A percentile compares a stretch with the other conserved stretches of the same genome.
Conservation (phyloP, 495 filamentous ascomycete genomes). For the Hypoxylon rickii region DNA sequence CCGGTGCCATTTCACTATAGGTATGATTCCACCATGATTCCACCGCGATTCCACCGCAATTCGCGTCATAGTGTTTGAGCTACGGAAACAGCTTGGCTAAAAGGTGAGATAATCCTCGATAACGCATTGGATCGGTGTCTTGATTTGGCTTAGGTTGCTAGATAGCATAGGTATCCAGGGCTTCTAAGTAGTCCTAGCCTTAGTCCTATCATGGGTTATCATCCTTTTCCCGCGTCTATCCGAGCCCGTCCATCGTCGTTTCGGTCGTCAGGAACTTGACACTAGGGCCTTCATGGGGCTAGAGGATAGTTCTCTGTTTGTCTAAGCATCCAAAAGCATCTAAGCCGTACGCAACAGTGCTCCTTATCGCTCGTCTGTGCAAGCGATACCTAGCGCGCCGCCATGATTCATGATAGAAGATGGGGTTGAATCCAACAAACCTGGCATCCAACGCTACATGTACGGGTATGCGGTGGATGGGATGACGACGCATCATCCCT, state of each 20-base stretch:
- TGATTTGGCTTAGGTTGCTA: no score
- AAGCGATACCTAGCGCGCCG: not conserved
- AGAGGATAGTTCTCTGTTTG: no score
- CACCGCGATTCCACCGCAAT: not conserved
- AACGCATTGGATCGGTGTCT: constrained; percentile 15
- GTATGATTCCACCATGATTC: no score
- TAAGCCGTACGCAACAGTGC: not conserved
- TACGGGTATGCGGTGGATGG: constrained; percentile 6
- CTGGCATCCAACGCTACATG: no score
- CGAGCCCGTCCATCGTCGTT: no score
- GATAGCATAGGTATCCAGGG: no score
- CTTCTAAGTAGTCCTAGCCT: no score
- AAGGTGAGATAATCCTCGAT: not conserved
- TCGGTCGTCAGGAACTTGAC: no score
- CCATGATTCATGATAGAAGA: constrained; percentile 8
- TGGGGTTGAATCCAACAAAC: not conserved
- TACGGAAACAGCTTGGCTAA: not conserved
- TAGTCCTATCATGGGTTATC: constrained; percentile 20
- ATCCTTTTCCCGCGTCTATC: constrained; percentile 19
- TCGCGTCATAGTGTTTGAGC: not conserved
- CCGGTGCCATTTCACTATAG: no score
- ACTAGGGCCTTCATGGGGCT: no score
- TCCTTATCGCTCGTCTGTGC: not conserved
- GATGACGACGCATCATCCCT: constrained; percentile 32
- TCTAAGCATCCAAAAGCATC: no score